Percentiles rank a stretch among this genome's conserved stretches.
Conservation (phyloP, 805 yeast genomes). For the Hanseniaspora meyeri region DNA sequence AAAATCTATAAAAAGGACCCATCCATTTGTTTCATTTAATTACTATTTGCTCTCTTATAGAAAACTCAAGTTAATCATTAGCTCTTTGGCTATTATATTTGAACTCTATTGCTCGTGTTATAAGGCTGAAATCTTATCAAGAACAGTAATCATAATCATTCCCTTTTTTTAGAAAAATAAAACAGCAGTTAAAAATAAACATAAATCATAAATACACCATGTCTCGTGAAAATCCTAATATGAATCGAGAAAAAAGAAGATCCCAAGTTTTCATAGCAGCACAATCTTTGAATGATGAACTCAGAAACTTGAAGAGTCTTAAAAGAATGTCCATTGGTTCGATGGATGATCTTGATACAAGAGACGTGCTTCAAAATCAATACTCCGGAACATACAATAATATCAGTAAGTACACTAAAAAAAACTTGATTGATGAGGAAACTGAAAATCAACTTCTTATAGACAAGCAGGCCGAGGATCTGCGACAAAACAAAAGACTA, state of each 20-base stretch:
- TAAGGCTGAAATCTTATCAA: not conserved
- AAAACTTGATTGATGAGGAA: not conserved
- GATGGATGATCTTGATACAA: conserved; percentile 25
- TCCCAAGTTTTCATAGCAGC: conserved; percentile 50
- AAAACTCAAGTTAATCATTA: no score
- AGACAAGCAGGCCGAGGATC: not conserved
- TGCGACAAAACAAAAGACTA: conserved; percentile 10
- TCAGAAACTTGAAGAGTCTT: conserved; percentile 58
- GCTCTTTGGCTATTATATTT: no score
- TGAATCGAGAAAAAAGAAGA: conserved; percentile 27
- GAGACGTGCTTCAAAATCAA: conserved; percentile 1
- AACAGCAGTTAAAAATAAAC: no score
- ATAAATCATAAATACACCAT: not conserved
- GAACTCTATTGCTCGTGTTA: no score
- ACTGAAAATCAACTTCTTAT: not conserved
- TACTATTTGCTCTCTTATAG: no score
- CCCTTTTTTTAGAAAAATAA: not conserved
- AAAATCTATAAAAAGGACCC: no score
- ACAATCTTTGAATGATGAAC: conserved; percentile 62
- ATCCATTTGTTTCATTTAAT: no score
- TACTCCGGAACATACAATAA: conserved; percentile 20
- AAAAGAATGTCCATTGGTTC: conserved; percentile 62
- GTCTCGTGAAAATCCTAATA: not conserved
- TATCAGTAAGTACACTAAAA: conserved; percentile 28
- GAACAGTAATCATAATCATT: not conserved